Evolutionary conservation across 345 rosid genomes (phyloP).

Genomic region (Murraya paniculata): DNA sequence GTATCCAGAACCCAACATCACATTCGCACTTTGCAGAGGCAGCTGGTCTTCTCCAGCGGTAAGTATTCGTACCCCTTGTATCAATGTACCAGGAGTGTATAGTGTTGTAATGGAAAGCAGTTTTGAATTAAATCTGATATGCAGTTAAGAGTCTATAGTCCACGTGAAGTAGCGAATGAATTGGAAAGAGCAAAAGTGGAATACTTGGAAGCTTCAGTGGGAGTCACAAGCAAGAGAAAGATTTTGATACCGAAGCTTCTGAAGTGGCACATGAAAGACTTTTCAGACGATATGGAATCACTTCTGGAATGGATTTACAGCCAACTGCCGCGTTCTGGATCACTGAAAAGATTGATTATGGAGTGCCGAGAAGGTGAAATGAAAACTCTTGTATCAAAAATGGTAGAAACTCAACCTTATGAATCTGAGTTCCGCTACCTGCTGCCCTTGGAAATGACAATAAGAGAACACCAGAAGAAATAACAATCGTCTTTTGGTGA

Average conservation of each 20-base stretch:
- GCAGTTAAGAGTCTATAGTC: conserved; percentile 79
- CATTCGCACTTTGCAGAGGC: conserved; percentile 90
- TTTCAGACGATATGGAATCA: conserved; percentile 78
- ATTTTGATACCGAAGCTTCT: conserved; percentile 76
- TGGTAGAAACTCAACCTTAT: conserved; percentile 74
- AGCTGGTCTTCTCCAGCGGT: conserved; percentile 95
- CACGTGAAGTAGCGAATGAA: conserved; percentile 68
- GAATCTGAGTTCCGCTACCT: conserved; percentile 74
- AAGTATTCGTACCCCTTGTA: conserved; percentile 26
- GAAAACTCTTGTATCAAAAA: conserved; percentile 45
- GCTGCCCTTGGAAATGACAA: conserved; percentile 37
- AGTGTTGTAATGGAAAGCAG: background rate
- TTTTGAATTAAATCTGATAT: conserved; percentile 4
- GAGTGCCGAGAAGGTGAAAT: conserved; percentile 58
- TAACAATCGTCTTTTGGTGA: background rate
- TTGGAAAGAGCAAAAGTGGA: conserved; percentile 73
- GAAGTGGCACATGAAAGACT: conserved; percentile 89
- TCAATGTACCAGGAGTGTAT: background rate
- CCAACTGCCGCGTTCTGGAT: conserved; percentile 67
- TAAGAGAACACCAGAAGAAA: background rate
- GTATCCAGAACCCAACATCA: conserved; percentile 85
- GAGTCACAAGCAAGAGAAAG: conserved; percentile 77
- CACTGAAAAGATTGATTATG: conserved; percentile 62
- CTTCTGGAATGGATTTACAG: conserved; percentile 89
- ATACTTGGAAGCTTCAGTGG: conserved; percentile 75